phyloP scores from a whole-genome alignment of 148 eudicot species.

The Rhododendron mucronatum region DNA sequence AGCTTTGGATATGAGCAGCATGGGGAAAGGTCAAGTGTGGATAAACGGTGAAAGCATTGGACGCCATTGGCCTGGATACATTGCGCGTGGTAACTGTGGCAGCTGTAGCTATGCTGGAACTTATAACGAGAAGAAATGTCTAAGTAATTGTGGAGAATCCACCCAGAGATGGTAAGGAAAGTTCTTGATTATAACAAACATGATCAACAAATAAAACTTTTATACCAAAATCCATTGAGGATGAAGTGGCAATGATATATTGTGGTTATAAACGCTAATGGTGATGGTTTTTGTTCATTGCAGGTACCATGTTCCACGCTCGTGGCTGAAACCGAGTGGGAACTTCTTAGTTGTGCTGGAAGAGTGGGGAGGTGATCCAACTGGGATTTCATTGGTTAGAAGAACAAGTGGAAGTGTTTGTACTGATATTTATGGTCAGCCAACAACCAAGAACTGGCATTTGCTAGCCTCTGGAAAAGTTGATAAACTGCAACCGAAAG shows the following conservation, averaged over 20 bases:
- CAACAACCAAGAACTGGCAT: slow-evolving; percentile 6
- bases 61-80: slow-evolving; percentile 72
- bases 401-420: slow-evolving; percentile 33
- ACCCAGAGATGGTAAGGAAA: slow-evolving; percentile 71
- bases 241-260: background rate
- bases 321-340: slow-evolving; percentile 66
- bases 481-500: background rate
- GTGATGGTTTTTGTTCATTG: slow-evolving; percentile 6
- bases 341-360: slow-evolving; percentile 67
- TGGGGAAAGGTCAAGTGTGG: slow-evolving; percentile 87
- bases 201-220: background rate
- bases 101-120: slow-evolving; percentile 61
- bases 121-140: slow-evolving; percentile 53
- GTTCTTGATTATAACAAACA: background rate
- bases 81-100: slow-evolving; percentile 48
- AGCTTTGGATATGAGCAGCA: slow-evolving; percentile 71
- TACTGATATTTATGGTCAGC: slow-evolving; percentile 5
- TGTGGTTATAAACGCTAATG: background rate
- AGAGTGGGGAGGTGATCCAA: slow-evolving; percentile 78
- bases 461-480: slow-evolving; percentile 2
- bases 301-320: slow-evolving; percentile 86
- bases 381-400: slow-evolving; percentile 50
- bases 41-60: slow-evolving; percentile 71
- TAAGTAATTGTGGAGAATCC: slow-evolving; percentile 58
- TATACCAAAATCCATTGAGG: no score